Evolutionary conservation across 345 rosid species (phyloP), one percentile per base, ranked within the genome.

Genomic region (Gossypium australe): DNA sequence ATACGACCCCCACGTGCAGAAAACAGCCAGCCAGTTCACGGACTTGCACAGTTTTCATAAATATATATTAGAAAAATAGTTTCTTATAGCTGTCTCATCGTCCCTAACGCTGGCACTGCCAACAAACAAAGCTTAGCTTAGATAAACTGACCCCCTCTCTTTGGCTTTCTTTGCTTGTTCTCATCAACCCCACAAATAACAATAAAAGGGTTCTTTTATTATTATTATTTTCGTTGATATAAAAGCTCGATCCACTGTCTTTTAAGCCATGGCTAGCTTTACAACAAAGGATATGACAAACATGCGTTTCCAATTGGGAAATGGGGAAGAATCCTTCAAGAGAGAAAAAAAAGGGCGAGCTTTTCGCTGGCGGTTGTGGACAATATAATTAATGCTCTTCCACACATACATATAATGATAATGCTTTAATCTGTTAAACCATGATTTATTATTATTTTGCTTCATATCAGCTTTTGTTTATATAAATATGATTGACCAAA

Each of bases 21-120:
- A 67, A 53, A 68, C 71, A 76, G 87, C 87, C 89, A 76, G 88
- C 88, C 90, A 86, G 87, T 73, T 73, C 76, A 73, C 56, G 58
- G 76, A 24, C 56, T 25, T 14, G 34, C 14, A 18, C 57, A 73
- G 58, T 60, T 73, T 72, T 72, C 57, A 59, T 44, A 72, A 72
- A 70, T 34, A 34, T 34, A 34, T 34, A 59, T 14, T 25, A 20
- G 48, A 70, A 53, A 20, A 25, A 13, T 25, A 73, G 24, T 14
- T 58, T 25, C 17, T 17, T 49, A 7, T 59, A 73, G 69, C 69
- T 73, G 76, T 73, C 76, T 60, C 76, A 20, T 60, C 58, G 58
- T 60, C 69, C 60, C 56, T 24, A 61, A 60, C 68, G 76, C 76
- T 73, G 69, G 69, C 76, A 73, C 48, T 47, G 68, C 47, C 75